Base-by-base conservation (phyloP, 139 green algal species). In the Chloropicon primus region DNA sequence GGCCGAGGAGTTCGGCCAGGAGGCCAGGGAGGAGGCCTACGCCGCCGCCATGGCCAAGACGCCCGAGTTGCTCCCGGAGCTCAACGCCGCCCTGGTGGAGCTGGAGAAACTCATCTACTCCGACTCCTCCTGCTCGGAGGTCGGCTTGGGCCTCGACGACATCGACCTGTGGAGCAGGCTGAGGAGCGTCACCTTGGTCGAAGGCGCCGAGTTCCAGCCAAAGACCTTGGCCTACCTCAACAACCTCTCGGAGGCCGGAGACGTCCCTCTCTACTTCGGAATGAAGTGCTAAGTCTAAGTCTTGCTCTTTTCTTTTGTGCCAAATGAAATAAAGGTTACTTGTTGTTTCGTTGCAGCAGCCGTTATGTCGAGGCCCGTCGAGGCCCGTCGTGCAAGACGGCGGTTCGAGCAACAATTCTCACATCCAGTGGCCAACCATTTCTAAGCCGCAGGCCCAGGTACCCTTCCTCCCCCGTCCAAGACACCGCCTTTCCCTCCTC, bases 81-180 rank as follows among this genome's bases (percentile, higher is more conserved):
- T 78, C 26, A 78, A 78, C 74, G 27, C 74, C 74, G 27, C 26
- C 27, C 74, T 78, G 74, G 21, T 22, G n/a, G 27, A 78, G 74
- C 74, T 78, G 3, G 74, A 78, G 27, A 25, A 72, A 5, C 74
- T 78, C 74, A 78, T 78, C 28, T 78, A 72, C 27, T 78, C n/a
- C 21, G 74, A 78, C 2, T 2, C 28, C 3, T 78, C 17, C 29
- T 78, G 74, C 74, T 72, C 74, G 26, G 74, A 78, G 27, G 74
- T 29, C 27, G 74, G 74, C 74, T 10, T 78, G 22, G 24, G 22
- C 3, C 28, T 41, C 28, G 74, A 78, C 0, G 74, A 78, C 29
- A 78, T 78, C 29, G 74, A 78, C 74, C 74, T 78, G 22, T 72
- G 28, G 28, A 53, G 27, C 27, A 29, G 74, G 27, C 74, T 78